Base-by-base conservation (phyloP, 1,284 basidiomycete species). In the Cryptococcus sp. region DNA sequence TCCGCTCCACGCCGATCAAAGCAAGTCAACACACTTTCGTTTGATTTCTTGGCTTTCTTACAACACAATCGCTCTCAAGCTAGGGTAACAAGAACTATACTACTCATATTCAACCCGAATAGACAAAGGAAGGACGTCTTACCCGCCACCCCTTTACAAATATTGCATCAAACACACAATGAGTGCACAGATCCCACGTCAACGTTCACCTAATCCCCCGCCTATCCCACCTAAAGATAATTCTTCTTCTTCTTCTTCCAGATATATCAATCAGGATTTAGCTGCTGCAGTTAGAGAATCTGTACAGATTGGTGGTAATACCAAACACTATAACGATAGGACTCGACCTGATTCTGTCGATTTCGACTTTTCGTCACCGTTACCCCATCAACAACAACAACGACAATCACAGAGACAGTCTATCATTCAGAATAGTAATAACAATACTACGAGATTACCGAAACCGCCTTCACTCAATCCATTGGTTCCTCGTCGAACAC, bases 101-200 rank as follows among this genome's bases (percentile, higher is more conserved):
- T 23, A 23, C 23, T 23, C 23, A 23, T 23, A 23, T 23, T 23
- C 23, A 23, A 23, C 23, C 23, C 23, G 23, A 23, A 23, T 23
- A 23, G 23, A 23, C 23, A 23, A 23, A 23, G 23, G 23, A 23
- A 23, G 23, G 23, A 23, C 23, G 23, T 23, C 23, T 23, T 23
- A 23, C 23, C 23, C 23, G 23, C 23, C 23, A 23, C 23, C 23
- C 23, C 23, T 23, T 23, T 23, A 23, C 23, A 23, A 23, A 23
- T 23, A 23, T 23, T 23, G 23, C 76, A 83, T 90, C 47, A 86
- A 94, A 31, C 10, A 10, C 38, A 41, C 83, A 86, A 50, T 87
- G 89, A 23, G 23, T 23, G 23, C 23, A 23, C 23, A 23, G 23
- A 83, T 83, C 86, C 3, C 86, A 84, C 50, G 50, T 32, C 52